phyloP scores from a whole-genome alignment of 1,284 basidiomycete species.

The Exsudoporus floridanus region DNA sequence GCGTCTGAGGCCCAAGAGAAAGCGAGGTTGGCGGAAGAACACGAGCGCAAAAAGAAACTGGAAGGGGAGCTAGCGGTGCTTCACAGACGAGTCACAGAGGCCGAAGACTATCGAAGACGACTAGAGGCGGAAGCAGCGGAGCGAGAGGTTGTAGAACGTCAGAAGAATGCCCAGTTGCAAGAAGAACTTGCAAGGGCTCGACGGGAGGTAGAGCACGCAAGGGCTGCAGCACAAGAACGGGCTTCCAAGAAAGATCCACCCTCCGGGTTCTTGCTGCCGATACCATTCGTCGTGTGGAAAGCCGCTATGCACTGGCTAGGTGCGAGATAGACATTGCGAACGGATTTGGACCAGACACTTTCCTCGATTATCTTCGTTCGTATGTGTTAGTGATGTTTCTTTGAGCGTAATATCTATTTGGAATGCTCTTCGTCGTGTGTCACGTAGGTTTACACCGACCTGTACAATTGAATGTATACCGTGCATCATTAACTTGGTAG shows the following conservation, averaged over 20 bases:
- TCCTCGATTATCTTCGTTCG: conserved; percentile 2
- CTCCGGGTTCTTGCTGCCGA: conserved; percentile 31
- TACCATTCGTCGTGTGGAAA: conserved; percentile 37
- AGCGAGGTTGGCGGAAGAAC: conserved; percentile 32
- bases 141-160: conserved; percentile 29
- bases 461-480: conserved; percentile 8
- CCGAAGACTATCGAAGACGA: conserved; percentile 31
- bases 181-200: conserved; percentile 34
- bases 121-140: conserved; percentile 32
- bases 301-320: conserved; percentile 36
- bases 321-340: conserved; percentile 19
- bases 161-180: conserved; percentile 31
- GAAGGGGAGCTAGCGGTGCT: conserved; percentile 31
- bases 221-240: conserved; percentile 27
- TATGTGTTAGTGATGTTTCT: background rate
- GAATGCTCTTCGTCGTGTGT: conserved; percentile 1
- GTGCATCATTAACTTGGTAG: background rate
- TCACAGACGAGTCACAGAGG: conserved; percentile 28
- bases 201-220: conserved; percentile 30
- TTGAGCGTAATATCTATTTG: conserved; percentile 24
- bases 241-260: conserved; percentile 28
- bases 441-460: background rate
- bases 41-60: conserved; percentile 30
- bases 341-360: background rate
- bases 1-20: conserved; percentile 33